Evolutionary conservation across 306 rosid species (phyloP).

Genomic region (Echinosophora koreensis): DNA sequence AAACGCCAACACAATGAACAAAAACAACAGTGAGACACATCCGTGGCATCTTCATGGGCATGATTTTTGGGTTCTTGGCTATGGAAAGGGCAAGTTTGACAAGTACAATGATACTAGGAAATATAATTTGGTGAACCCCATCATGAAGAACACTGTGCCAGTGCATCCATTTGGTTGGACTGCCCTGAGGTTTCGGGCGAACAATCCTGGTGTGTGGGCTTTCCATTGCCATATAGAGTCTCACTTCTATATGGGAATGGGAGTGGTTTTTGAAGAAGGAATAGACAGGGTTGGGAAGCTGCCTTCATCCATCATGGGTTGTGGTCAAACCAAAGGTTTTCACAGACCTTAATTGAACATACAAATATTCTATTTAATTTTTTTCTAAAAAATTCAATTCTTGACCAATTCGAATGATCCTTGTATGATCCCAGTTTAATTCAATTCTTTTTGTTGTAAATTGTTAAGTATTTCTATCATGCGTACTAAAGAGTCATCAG

Average conservation of each 20-base stretch:
- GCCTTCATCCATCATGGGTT: conserved; percentile 85
- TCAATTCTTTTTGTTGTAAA: background rate
- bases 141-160: conserved; percentile 84
- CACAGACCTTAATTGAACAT: conserved; percentile 45
- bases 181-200: conserved; percentile 76
- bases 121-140: conserved; percentile 81
- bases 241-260: conserved; percentile 93
- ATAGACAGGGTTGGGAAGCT: conserved; percentile 65
- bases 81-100: conserved; percentile 62
- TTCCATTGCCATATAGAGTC: conserved; percentile 94
- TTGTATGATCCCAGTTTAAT: background rate
- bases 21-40: conserved; percentile 59
- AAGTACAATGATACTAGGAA: conserved; percentile 54
- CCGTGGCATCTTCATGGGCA: conserved; percentile 77
- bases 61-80: conserved; percentile 66
- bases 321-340: conserved; percentile 63
- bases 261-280: conserved; percentile 88
- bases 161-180: conserved; percentile 87
- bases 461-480: background rate
- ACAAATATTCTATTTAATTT: background rate
- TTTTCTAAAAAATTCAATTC: background rate
- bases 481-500: background rate
- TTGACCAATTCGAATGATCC: background rate
- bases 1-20: conserved; percentile 59
- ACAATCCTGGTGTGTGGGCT: conserved; percentile 91